Evolutionary conservation across 495 filamentous ascomycete species (phyloP), one percentile per base, ranked within the genome.

Genomic region (Apiosordaria backusii): DNA sequence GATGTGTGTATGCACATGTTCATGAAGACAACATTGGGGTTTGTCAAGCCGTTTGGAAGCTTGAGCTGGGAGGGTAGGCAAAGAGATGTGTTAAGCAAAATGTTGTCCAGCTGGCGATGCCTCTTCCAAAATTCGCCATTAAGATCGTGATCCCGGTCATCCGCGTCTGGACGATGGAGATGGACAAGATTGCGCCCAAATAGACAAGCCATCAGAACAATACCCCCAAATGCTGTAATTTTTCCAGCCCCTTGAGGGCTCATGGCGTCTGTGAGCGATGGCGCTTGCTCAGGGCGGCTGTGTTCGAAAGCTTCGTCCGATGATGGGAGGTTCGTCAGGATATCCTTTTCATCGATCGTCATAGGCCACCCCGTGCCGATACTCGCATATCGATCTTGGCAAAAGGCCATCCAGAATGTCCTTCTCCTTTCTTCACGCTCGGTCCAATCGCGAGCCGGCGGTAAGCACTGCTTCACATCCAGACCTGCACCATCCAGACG

Each of bases 351-450:
- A 68, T 98, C 95, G 53, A 99, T 85, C 0, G 86, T 87, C 88
- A 98, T 90, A 1, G 95, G 96, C 95, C 95, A 99, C 16, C 96
- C 96, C 24, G 95, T 99, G 27, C 95, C 96, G 66, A 99, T 94
- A 78, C 93, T 97, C 6, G 95, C 92, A 76, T 94, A 98, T 62
- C 95, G 86, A 75, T 99, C 95, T 63, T 89, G 77, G 68, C 88
- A 92, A 73, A 96, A 99, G 4, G 89, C 85, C 86, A 94, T 89
- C 95, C 95, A 99, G 69, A 98, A 99, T 0, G 91, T 95, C 71
- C 95, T 83, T 65, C 95, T 83, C 72, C 95, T 82, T 77, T 99
- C 95, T 78, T 99, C 95, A 65, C 84, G 83, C 75, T 98, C 95
- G 1, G 89, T 94, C 93, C 93, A 97, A 74, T 99, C 95, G 72